Base-by-base conservation (phyloP, 768 basidiomycete genomes). In the Melanogaster broomeanus region DNA sequence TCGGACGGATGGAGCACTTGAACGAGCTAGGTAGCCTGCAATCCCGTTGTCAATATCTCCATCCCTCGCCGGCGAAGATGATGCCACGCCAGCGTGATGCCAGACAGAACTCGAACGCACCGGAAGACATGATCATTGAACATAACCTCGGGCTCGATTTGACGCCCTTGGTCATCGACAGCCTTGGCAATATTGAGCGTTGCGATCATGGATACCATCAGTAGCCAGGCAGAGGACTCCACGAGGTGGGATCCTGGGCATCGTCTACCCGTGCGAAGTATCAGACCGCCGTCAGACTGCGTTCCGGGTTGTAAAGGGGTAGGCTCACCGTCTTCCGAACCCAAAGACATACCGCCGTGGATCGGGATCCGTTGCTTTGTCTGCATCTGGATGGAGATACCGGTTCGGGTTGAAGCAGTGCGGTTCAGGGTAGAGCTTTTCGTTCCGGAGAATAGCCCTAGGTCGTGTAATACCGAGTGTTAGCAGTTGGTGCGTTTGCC, bases 41-140 rank as follows among this genome's bases (percentile, higher is more conserved):
- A 40, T 16, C 16, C 44, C 22, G 45, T 41, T 44, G 13, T 24
- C 18, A 44, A 8, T 28, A 30, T 21, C 33, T 39, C 28, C 24
- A 22, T 30, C 28, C 12, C n/a, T 19, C 40, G 18, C 7, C n/a
- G n/a, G n/a, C 19, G 30, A 16, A 16, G 41, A 43, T 40, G 31
- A 31, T 13, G 31, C 31, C 6, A n/a, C n/a, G n/a, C n/a, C n/a
- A n/a, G n/a, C n/a, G n/a, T n/a, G n/a, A n/a, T n/a, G 9, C 28
- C 28, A 30, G 28, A 30, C 28, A 30, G 28, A 11, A 42, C 48
- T 4, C 10, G 16, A 9, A 55, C 77, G 42, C 40, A 83, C 82
- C 85, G 77, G 70, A 87, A 85, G 37, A 87, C 74, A 12, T 82
- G 59, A 62, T 87, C 85, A 28, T 85, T 76, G 57, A 80, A 86